Conservation (phyloP, 106 monocot species). For the Gastrodia elata region DNA sequence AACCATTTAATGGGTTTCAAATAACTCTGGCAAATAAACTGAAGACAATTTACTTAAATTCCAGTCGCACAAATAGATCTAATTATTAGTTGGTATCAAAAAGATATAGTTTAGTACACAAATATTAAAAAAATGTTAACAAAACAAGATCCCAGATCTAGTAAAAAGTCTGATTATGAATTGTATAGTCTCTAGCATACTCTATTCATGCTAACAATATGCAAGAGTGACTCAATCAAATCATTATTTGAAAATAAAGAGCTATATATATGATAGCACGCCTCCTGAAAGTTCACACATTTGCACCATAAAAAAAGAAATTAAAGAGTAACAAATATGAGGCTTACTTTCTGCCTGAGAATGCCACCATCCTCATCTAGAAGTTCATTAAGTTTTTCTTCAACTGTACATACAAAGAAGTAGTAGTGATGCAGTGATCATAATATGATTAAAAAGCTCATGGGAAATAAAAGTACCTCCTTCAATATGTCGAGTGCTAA, state of each 20-base stretch:
- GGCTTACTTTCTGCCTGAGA: conserved; percentile 68
- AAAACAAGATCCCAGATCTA: not conserved
- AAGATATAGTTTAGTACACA: not conserved
- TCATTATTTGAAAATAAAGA: conserved; percentile 1
- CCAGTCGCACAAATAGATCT: not conserved
- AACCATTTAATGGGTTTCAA: not conserved
- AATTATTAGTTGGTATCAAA: not conserved
- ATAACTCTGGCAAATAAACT: not conserved
- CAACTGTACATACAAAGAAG: conserved; percentile 44
- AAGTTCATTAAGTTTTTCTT: conserved; percentile 68
- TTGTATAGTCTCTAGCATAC: not conserved
- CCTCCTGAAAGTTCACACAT: not conserved
- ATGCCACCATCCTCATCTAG: conserved; percentile 81
- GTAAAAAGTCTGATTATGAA: not conserved
- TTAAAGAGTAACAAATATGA: not conserved
- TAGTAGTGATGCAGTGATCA: not conserved
- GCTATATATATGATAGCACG: not conserved
- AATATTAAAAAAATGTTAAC: not conserved
- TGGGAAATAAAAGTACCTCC: conserved; percentile 45
- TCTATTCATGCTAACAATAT: conserved; percentile 1
- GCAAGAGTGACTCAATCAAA: not conserved
- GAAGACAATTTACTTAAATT: not conserved
- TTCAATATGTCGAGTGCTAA: conserved; percentile 32
- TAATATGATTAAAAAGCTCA: not conserved
- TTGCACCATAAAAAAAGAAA: not conserved